A percentile compares a stretch with the other conserved stretches of the same genome.
Evolutionary conservation across 2,329 filamentous ascomycete species (phyloP).

Genomic region (Penicillium hesseltinei): DNA sequence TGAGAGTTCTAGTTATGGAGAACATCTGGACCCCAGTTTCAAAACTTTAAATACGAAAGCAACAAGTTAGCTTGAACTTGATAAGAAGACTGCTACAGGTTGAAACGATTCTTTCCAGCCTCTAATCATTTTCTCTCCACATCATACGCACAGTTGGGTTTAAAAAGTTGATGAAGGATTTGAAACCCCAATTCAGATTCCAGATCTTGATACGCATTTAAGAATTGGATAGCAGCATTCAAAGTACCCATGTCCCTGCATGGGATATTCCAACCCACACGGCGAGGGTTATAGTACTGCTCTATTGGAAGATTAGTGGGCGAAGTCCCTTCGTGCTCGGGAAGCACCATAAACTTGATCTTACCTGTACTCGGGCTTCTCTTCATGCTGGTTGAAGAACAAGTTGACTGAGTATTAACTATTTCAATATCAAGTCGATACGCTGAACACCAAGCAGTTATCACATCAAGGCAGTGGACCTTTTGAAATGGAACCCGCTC

Average conservation of each 20-base stretch:
- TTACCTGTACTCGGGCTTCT: too few relatives aligned
- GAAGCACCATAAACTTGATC: neutral
- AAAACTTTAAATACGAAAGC: neutral
- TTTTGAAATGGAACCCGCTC: neutral
- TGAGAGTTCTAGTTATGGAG: neutral
- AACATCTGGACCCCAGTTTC: neutral
- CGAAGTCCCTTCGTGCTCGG: neutral
- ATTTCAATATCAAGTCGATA: neutral
- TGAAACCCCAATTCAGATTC: neutral
- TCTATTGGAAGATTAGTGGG: neutral
- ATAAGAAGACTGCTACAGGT: neutral
- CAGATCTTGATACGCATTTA: neutral
- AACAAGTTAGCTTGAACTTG: neutral
- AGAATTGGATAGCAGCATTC: neutral
- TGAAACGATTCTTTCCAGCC: neutral
- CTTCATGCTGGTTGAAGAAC: neutral
- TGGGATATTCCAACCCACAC: neutral
- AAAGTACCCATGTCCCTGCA: neutral
- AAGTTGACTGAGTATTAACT: too few relatives aligned
- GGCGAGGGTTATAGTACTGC: neutral
- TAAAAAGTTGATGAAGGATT: neutral
- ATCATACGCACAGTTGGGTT: neutral
- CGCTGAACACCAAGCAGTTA: neutral
- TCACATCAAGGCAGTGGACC: neutral
- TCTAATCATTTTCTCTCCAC: neutral